Conservation (phyloP, 768 basidiomycete genomes). For the Pholiota molesta region DNA sequence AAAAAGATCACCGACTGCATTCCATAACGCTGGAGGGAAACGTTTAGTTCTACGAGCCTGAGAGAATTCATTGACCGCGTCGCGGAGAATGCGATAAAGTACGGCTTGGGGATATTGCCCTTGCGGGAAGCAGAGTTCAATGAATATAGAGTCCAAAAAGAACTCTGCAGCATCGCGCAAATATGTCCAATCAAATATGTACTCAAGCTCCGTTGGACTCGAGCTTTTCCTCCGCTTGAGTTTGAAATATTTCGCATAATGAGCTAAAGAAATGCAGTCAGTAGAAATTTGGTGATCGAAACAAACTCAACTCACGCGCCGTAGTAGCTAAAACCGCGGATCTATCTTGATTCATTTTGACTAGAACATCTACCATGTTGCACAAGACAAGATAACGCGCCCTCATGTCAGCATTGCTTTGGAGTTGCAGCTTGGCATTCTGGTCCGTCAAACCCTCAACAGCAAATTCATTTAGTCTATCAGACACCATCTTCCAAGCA, state of each 20-base stretch:
- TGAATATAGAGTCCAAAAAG: slow-evolving; percentile 81
- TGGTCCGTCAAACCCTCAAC: slow-evolving; percentile 56
- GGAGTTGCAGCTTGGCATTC: slow-evolving; percentile 55
- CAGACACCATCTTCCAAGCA: slow-evolving; percentile 75
- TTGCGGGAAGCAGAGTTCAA: slow-evolving; percentile 79
- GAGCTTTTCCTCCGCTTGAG: slow-evolving; percentile 41
- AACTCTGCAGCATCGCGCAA: slow-evolving; percentile 70
- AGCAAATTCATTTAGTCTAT: slow-evolving; percentile 58
- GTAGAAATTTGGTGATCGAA: slow-evolving; percentile 1
- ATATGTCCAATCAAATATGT: slow-evolving; percentile 67
- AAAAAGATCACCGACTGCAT: slow-evolving; percentile 81
- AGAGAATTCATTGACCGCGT: slow-evolving; percentile 74
- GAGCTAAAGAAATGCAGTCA: slow-evolving; percentile 44
- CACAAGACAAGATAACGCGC: slow-evolving; percentile 64
- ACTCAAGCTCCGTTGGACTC: slow-evolving; percentile 49
- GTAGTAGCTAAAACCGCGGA: slow-evolving; percentile 73
- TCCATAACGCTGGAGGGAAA: slow-evolving; percentile 80
- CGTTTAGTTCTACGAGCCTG: slow-evolving; percentile 59
- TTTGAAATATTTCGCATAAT: slow-evolving; percentile 76
- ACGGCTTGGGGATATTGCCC: slow-evolving; percentile 69
- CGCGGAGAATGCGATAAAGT: slow-evolving; percentile 66
- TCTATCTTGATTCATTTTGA: slow-evolving; percentile 61
- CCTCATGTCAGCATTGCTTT: slow-evolving; percentile 53
- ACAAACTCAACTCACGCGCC: slow-evolving; percentile 52
- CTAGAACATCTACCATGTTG: slow-evolving; percentile 63